Conservation (phyloP, 2,329 filamentous ascomycete species). For the Endocalyx cinctus region DNA sequence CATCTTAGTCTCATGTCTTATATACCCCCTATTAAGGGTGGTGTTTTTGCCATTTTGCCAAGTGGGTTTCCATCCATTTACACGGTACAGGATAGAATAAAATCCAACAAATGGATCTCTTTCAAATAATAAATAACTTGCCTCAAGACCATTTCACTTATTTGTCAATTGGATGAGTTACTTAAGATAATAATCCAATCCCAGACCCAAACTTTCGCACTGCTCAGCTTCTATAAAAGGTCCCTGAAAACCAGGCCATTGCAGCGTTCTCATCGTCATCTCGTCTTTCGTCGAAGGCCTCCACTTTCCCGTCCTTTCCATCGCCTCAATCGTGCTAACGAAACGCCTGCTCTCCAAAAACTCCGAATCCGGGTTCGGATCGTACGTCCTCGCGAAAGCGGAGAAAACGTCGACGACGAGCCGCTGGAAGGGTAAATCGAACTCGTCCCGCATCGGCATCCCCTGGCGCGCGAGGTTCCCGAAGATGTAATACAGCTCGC, state of each 20-base stretch:
- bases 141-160: no score
- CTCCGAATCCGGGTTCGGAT: slow-evolving; percentile 44
- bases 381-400: slow-evolving; percentile 42
- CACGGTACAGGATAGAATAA: no score
- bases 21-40: no score
- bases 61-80: no score
- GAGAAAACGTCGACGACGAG: slow-evolving; percentile 44
- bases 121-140: no score
- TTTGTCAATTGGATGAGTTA: no score
- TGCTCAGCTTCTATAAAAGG: slow-evolving; percentile 46
- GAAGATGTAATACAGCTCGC: slow-evolving; percentile 51
- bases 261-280: slow-evolving; percentile 41
- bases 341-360: slow-evolving; percentile 41
- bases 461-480: slow-evolving; percentile 41
- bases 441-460: slow-evolving; percentile 40
- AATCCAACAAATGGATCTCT: no score
- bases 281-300: slow-evolving; percentile 30
- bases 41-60: no score
- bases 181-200: slow-evolving; percentile 36
- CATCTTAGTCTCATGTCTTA: no score
- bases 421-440: slow-evolving; percentile 33
- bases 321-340: slow-evolving; percentile 22
- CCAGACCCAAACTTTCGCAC: slow-evolving; percentile 43
- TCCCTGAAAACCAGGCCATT: slow-evolving; percentile 35
- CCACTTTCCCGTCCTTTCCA: slow-evolving; percentile 28